phyloP scores from a whole-genome alignment of 2,329 filamentous ascomycete species.

The Trichoderma sp. region DNA sequence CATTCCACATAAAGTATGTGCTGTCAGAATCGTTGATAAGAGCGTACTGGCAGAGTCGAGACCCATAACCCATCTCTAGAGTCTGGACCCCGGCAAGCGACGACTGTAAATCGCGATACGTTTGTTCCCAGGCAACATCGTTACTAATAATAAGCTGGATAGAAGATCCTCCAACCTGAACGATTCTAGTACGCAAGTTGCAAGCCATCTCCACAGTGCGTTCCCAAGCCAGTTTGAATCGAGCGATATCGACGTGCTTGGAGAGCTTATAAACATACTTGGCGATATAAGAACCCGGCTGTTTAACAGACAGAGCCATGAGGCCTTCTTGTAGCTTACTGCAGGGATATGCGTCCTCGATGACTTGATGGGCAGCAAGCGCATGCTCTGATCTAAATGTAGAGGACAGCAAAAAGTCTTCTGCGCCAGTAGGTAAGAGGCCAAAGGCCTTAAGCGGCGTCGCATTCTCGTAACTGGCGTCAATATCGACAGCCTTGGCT shows the following conservation, averaged over 20 bases:
- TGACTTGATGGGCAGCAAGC: not conserved
- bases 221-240: conserved; percentile 33
- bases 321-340: conserved; percentile 34
- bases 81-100: not conserved
- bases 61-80: conserved; percentile 24
- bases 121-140: conserved; percentile 13
- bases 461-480: not conserved
- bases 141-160: conserved; percentile 29
- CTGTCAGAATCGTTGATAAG: not conserved
- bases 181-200: conserved; percentile 33
- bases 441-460: conserved; percentile 22
- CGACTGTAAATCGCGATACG: not conserved
- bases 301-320: conserved; percentile 39
- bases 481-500: not conserved
- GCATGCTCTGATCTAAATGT: not conserved
- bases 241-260: conserved; percentile 4
- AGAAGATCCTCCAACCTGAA: conserved; percentile 26
- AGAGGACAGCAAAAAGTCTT: not conserved
- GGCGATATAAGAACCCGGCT: conserved; percentile 42
- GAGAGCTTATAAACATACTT: conserved; percentile 36
- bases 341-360: conserved; percentile 33
- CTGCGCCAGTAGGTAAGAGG: not conserved
- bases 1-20: conserved; percentile 16
- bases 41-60: conserved; percentile 4
- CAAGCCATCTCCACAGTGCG: conserved; percentile 27